These are phyloP conservation scores for Cryphonectria nitschkei DNA, from an alignment of 2,329 filamentous ascomycete genomes.

Conservation along the genomic window DNA sequence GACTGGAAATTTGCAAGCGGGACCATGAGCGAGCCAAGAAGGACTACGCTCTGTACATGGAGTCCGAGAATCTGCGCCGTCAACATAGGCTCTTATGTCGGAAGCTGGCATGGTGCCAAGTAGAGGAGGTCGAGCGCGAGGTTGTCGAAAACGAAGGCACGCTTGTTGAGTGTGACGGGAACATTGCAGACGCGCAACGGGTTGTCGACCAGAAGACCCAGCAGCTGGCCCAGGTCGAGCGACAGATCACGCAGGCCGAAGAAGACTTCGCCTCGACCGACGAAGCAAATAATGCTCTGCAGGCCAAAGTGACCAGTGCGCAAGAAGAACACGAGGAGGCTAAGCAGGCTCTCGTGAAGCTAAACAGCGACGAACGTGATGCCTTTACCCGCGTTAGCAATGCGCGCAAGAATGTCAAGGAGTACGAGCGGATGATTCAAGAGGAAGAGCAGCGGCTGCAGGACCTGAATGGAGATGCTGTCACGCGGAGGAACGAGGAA, in stretches of 20 bases:
- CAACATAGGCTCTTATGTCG: conserved; percentile 62
- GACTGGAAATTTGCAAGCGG: conserved; percentile 63
- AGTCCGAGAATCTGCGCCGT: conserved; percentile 66
- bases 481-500: conserved; percentile 62
- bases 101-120: conserved; percentile 86
- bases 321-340: conserved; percentile 58
- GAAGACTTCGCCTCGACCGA: conserved; percentile 51
- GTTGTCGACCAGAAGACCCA: conserved; percentile 51
- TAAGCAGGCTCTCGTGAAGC: conserved; percentile 57
- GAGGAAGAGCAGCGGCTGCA: conserved; percentile 66
- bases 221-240: conserved; percentile 43
- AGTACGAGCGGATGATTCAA: conserved; percentile 51
- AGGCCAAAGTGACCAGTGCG: conserved; percentile 50
- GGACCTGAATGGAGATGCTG: conserved; percentile 70
- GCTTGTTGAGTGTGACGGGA: conserved; percentile 43
- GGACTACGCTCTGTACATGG: conserved; percentile 67
- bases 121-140: conserved; percentile 71
- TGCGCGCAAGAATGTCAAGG: conserved; percentile 51
- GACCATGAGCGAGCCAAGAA: conserved; percentile 64
- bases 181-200: conserved; percentile 48
- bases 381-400: conserved; percentile 62
- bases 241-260: conserved; percentile 49
- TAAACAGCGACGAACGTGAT: conserved; percentile 67
- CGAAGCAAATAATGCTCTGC: conserved; percentile 48
- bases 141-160: conserved; percentile 44